Percentiles rank a stretch among this genome's conserved stretches.
Evolutionary conservation across 1,139 yeast genomes (phyloP).

Genomic region (Kurtzmaniella quercitrusa): DNA sequence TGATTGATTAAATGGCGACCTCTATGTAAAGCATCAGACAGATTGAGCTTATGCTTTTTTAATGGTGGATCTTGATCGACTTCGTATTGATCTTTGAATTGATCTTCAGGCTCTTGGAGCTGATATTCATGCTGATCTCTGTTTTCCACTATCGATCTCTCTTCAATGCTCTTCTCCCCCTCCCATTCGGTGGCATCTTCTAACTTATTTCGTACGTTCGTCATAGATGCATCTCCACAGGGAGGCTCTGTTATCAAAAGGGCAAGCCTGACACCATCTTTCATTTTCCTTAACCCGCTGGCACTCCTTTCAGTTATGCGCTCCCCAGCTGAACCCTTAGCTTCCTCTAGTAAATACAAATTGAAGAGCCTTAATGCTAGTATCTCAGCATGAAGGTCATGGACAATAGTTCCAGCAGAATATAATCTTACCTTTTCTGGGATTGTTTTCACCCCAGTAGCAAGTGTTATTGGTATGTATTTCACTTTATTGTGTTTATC

Average conservation of each 20-base stretch:
- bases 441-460: slow-evolving; percentile 81
- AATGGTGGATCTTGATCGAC: neutral
- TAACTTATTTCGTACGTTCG: slow-evolving; percentile 12
- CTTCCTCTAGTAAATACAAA: slow-evolving; percentile 30
- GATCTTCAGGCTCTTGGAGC: too few relatives aligned
- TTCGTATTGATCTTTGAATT: too few relatives aligned
- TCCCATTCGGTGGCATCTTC: slow-evolving; percentile 9
- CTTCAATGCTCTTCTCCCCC: slow-evolving; percentile 8
- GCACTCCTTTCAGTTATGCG: slow-evolving; percentile 6
- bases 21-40: slow-evolving; percentile 22
- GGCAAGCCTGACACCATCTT: slow-evolving; percentile 38
- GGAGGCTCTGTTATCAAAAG: slow-evolving; percentile 79
- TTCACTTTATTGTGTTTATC: slow-evolving; percentile 1
- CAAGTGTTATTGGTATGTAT: slow-evolving; percentile 43
- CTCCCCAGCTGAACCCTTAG: slow-evolving; percentile 4
- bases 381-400: slow-evolving; percentile 89
- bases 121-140: too few relatives aligned
- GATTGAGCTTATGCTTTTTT: neutral
- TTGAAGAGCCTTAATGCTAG: slow-evolving; percentile 70
- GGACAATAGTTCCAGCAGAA: slow-evolving; percentile 60
- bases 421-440: slow-evolving; percentile 47
- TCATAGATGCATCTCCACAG: slow-evolving; percentile 87
- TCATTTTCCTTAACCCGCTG: slow-evolving; percentile 15
- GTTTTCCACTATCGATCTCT: neutral
- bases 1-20: slow-evolving; percentile 63